Conservation (phyloP, 768 basidiomycete species). For the Boletus sp. region DNA sequence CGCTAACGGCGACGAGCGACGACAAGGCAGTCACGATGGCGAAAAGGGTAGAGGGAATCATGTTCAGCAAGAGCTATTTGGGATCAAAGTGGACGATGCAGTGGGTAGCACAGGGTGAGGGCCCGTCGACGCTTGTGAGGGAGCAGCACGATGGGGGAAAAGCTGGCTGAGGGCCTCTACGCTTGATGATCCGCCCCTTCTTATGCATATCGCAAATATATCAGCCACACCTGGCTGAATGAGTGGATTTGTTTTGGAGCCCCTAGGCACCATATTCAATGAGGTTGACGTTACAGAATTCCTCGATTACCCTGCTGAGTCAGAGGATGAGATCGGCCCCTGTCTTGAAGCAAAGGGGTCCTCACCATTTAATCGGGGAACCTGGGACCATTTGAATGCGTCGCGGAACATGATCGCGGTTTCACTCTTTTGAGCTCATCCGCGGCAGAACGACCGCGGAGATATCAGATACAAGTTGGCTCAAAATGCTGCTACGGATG, state of each 20-base stretch:
- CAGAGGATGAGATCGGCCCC: neutral
- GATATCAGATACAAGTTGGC: neutral
- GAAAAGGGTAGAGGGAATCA: conserved; percentile 14
- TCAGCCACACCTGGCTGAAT: conserved; percentile 9
- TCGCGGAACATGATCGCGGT: conserved; percentile 4
- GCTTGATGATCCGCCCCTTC: neutral
- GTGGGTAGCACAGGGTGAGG: too few relatives aligned
- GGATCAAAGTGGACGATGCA: too few relatives aligned
- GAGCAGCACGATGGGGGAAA: neutral
- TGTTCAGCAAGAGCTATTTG: neutral
- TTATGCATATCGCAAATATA: conserved; percentile 12
- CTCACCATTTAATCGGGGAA: neutral
- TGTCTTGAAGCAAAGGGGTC: neutral
- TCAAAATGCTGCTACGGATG: neutral
- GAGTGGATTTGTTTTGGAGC: neutral
- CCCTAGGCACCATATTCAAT: neutral
- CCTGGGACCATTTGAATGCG: neutral
- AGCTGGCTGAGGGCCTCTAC: neutral
- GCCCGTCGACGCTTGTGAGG: too few relatives aligned
- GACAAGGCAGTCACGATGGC: conserved; percentile 6
- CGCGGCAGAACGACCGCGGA: neutral
- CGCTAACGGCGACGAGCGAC: conserved; percentile 11
- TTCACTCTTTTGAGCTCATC: neutral
- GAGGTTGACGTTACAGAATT: neutral
- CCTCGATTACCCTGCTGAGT: neutral